These are phyloP conservation scores for Helianthus tuberosus DNA, from an alignment of 129 eudicot genomes.

Conservation along the genomic window DNA sequence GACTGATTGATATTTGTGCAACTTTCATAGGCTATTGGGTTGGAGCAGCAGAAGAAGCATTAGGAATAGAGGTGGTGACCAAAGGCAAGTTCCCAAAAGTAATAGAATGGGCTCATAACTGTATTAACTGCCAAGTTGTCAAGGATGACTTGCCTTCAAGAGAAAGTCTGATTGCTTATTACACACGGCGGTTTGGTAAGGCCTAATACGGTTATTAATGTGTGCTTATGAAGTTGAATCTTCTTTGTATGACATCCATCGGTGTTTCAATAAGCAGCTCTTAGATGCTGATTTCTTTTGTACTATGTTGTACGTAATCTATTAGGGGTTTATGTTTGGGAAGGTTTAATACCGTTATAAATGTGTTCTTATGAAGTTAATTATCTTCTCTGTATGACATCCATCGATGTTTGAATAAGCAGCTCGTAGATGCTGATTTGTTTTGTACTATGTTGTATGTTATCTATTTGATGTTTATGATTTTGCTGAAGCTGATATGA, in stretches of 20 bases:
- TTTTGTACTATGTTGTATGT: not conserved
- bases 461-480: not conserved
- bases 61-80: too few relatives aligned
- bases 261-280: not conserved
- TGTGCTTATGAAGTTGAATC: not conserved
- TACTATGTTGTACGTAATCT: not conserved
- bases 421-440: not conserved
- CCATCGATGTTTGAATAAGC: not conserved
- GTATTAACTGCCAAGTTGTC: not conserved
- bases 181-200: conserved; percentile 2
- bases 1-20: too few relatives aligned
- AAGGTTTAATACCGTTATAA: not conserved
- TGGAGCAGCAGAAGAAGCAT: too few relatives aligned
- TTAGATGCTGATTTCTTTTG: not conserved
- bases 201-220: not conserved
- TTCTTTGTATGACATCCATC: not conserved
- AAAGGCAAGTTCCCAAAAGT: too few relatives aligned
- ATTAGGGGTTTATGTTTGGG: not conserved
- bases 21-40: too few relatives aligned
- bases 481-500: too few relatives aligned
- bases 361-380: not conserved
- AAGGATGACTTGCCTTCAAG: conserved; percentile 5
- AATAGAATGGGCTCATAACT: too few relatives aligned
- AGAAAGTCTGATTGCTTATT: not conserved
- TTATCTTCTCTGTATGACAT: not conserved